phyloP scores from a whole-genome alignment of 352 stramenopile species.

The Phytophthora citricola region DNA sequence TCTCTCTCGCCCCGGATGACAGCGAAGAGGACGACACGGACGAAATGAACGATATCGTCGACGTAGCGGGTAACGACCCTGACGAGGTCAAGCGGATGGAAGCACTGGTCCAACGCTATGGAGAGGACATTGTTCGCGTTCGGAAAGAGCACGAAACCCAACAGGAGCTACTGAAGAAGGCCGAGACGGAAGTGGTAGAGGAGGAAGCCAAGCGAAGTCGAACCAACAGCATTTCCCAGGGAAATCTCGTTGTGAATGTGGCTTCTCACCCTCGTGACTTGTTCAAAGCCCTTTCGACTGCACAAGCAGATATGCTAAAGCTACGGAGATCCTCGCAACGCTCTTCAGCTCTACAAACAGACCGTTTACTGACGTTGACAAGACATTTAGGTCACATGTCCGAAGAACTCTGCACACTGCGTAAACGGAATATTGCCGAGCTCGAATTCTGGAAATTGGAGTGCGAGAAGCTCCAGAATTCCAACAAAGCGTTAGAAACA shows the following conservation, averaged over 20 bases:
- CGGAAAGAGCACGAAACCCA: slow-evolving; percentile 62
- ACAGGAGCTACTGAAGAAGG: slow-evolving; percentile 46
- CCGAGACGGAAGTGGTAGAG: slow-evolving; percentile 45
- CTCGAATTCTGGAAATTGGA: slow-evolving; percentile 76
- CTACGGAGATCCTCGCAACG: slow-evolving; percentile 56
- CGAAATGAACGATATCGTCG: background rate
- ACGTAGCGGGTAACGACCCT: slow-evolving; percentile 5
- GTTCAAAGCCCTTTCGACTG: slow-evolving; percentile 62
- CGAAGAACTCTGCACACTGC: slow-evolving; percentile 69
- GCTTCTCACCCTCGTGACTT: slow-evolving; percentile 65
- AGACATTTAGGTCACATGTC: slow-evolving; percentile 72
- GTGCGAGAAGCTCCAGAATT: slow-evolving; percentile 69
- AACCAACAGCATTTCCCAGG: slow-evolving; percentile 65
- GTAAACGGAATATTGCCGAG: slow-evolving; percentile 63
- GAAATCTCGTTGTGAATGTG: slow-evolving; percentile 60
- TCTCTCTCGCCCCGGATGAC: slow-evolving; percentile 2
- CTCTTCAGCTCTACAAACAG: slow-evolving; percentile 61
- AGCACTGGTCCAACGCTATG: slow-evolving; percentile 53
- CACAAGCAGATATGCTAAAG: slow-evolving; percentile 52
- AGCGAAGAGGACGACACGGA: slow-evolving; percentile 3
- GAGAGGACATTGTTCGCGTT: slow-evolving; percentile 58
- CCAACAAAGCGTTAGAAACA: slow-evolving; percentile 42
- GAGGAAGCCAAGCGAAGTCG: slow-evolving; percentile 57
- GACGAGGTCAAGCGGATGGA: slow-evolving; percentile 60
- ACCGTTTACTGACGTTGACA: slow-evolving; percentile 67